These are phyloP conservation scores for Cladophialophora carrionii DNA, from an alignment of 2,329 filamentous ascomycete genomes.

Conservation along the genomic window DNA sequence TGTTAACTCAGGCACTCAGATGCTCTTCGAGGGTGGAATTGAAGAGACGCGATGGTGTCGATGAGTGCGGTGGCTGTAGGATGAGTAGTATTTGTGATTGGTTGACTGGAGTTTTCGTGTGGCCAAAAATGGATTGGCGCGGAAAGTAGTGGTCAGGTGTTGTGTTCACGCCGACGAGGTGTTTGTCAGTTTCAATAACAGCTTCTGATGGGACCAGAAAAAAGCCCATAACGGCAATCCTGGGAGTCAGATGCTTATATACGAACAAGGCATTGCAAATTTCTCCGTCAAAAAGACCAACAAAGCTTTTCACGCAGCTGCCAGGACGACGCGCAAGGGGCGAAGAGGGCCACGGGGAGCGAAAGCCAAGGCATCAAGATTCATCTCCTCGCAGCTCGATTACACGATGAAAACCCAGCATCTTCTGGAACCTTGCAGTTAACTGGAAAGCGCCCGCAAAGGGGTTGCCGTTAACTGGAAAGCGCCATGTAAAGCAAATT, in stretches of 20 bases:
- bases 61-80: neutral
- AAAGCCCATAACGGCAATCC: neutral
- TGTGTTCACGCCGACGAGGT: neutral
- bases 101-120: neutral
- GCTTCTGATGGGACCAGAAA: neutral
- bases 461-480: slow-evolving; percentile 41
- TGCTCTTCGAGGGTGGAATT: no score
- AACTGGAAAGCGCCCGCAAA: slow-evolving; percentile 34
- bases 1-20: neutral
- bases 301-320: neutral
- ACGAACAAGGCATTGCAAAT: slow-evolving; percentile 12
- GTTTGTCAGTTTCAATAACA: neutral
- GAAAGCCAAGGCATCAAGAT: slow-evolving; percentile 15
- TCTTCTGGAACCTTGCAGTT: slow-evolving; percentile 31
- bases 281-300: slow-evolving; percentile 1
- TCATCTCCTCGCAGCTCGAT: slow-evolving; percentile 1
- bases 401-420: slow-evolving; percentile 22
- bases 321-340: neutral
- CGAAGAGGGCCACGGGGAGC: neutral
- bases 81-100: slow-evolving; percentile 15
- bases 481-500: slow-evolving; percentile 33
- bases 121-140: slow-evolving; percentile 3
- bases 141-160: neutral
- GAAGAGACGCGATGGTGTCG: no score
- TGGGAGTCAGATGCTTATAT: slow-evolving; percentile 15